Conservation (phyloP, 1,139 yeast genomes). For the Debaryomycetaceae sp. region DNA sequence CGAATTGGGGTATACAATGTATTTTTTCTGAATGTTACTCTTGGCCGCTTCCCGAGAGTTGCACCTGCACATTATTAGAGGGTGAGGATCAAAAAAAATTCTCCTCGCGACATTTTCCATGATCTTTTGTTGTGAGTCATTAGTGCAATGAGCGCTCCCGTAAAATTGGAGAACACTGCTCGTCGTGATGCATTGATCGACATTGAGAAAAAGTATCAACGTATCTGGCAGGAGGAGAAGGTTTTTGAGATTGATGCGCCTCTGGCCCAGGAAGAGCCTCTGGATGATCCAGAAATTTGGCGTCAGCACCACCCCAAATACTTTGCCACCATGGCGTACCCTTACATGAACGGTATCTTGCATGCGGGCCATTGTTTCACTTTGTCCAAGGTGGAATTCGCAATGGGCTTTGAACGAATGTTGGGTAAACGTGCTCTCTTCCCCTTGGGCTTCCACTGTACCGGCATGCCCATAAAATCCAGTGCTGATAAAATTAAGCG, state of each 20-base stretch:
- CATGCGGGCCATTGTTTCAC: slow-evolving; percentile 98
- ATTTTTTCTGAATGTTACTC: not conserved
- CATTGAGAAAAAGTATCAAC: slow-evolving; percentile 83
- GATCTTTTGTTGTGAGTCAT: slow-evolving; percentile 1
- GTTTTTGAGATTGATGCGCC: slow-evolving; percentile 88
- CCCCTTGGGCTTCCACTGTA: slow-evolving; percentile 98
- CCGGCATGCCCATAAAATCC: slow-evolving; percentile 98
- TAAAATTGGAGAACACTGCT: slow-evolving; percentile 48
- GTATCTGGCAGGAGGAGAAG: slow-evolving; percentile 77
- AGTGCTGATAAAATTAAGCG: slow-evolving; percentile 92
- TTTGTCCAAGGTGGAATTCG: slow-evolving; percentile 87
- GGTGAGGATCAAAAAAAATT: slow-evolving; percentile 1
- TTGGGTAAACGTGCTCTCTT: slow-evolving; percentile 84
- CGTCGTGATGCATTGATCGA: slow-evolving; percentile 91
- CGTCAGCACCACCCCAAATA: slow-evolving; percentile 76
- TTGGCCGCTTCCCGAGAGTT: not conserved
- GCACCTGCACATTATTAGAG: not conserved
- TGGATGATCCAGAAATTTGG: slow-evolving; percentile 55
- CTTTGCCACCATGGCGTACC: slow-evolving; percentile 94
- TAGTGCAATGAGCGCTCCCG: slow-evolving; percentile 30
- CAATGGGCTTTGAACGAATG: slow-evolving; percentile 92
- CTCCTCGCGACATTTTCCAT: not conserved
- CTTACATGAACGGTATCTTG: slow-evolving; percentile 97
- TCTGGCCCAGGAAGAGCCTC: slow-evolving; percentile 49
- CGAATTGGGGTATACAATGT: slow-evolving; percentile 1